A percentile compares a stretch with the other conserved stretches of the same genome.
Conservation (phyloP, 768 basidiomycete genomes). For the Mycena galericulata region DNA sequence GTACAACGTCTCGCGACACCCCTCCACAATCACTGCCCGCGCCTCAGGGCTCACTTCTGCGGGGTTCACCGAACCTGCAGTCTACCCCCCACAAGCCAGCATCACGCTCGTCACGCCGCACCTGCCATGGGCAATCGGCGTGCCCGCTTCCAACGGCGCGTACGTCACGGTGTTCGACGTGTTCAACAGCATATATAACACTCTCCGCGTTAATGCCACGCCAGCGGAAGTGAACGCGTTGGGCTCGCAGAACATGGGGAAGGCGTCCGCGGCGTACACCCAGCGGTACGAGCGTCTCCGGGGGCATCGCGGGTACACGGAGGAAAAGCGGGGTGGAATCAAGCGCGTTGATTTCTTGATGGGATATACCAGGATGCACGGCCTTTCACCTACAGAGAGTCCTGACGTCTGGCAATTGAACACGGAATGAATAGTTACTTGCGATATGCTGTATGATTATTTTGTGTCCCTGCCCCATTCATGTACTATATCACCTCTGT, state of each 20-base stretch:
- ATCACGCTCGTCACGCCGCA: conserved; percentile 16
- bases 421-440: no score
- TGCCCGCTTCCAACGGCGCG: background rate
- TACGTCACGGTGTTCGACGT: conserved; percentile 23
- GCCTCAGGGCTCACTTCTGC: conserved; percentile 3
- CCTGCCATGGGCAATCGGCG: conserved; percentile 21
- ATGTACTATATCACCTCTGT: no score
- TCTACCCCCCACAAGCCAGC: conserved; percentile 5
- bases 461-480: no score
- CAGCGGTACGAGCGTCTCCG: conserved; percentile 14
- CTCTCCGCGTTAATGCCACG: conserved; percentile 12
- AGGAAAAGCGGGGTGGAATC: conserved; percentile 10
- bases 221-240: conserved; percentile 11
- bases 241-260: conserved; percentile 1
- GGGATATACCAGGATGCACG: conserved; percentile 18
- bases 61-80: conserved; percentile 9
- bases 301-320: background rate
- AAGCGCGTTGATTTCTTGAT: conserved; percentile 26
- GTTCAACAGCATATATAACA: background rate
- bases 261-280: background rate
- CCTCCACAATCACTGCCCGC: background rate
- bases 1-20: conserved; percentile 16
- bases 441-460: no score
- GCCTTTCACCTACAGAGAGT: background rate
- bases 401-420: conserved; percentile 16